A percentile compares a stretch with the other conserved stretches of the same genome.
phyloP scores from a whole-genome alignment of 371 early-diverging fungal species.

The Mucor irregularis region DNA sequence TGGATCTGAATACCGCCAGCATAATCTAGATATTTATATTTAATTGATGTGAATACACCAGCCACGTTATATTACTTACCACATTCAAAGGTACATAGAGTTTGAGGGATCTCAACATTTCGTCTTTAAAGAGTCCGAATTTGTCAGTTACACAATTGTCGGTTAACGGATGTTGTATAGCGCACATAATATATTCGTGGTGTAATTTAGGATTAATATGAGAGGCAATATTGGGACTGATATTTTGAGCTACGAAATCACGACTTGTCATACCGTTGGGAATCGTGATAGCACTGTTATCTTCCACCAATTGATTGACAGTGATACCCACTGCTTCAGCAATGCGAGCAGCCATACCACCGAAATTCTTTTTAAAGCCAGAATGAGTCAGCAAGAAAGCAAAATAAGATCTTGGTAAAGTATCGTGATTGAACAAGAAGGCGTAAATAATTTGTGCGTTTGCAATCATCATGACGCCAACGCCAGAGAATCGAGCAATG shows the following conservation, averaged over 20 bases:
- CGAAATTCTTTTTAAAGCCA: slow-evolving; percentile 56
- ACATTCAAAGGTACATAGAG: slow-evolving; percentile 74
- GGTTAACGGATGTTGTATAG: slow-evolving; percentile 71
- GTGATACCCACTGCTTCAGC: slow-evolving; percentile 42
- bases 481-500: slow-evolving; percentile 56
- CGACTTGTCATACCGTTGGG: slow-evolving; percentile 46
- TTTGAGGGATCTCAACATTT: slow-evolving; percentile 58
- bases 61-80: slow-evolving; percentile 39
- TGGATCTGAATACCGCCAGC: slow-evolving; percentile 54
- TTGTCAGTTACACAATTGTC: slow-evolving; percentile 52
- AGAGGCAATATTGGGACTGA: slow-evolving; percentile 60
- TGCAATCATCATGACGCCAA: slow-evolving; percentile 68
- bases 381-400: slow-evolving; percentile 68
- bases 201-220: slow-evolving; percentile 47
- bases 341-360: slow-evolving; percentile 55
- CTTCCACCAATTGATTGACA: slow-evolving; percentile 38
- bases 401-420: slow-evolving; percentile 65
- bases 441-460: slow-evolving; percentile 65
- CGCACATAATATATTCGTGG: slow-evolving; percentile 73
- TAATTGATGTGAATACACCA: background rate
- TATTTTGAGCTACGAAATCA: slow-evolving; percentile 52
- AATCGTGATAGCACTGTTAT: slow-evolving; percentile 37
- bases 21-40: slow-evolving; percentile 42
- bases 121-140: slow-evolving; percentile 40
- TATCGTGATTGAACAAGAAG: slow-evolving; percentile 62